phyloP scores from a whole-genome alignment of 805 yeast genomes.

The Spathaspora sp. region DNA sequence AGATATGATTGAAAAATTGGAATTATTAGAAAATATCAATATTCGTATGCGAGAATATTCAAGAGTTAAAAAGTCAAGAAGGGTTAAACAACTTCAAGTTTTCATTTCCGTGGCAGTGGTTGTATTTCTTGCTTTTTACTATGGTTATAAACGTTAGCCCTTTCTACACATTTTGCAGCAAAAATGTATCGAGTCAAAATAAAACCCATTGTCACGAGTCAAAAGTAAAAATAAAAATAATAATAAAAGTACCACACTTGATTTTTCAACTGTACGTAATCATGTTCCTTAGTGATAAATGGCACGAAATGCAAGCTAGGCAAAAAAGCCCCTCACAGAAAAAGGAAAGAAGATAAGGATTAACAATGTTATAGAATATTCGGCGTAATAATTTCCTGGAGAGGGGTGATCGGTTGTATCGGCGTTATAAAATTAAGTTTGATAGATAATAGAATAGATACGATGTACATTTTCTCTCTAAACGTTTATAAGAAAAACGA shows the following conservation, averaged over 20 bases:
- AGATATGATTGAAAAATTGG: conserved; percentile 25
- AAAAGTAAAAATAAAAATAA: neutral
- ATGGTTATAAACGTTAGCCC: neutral
- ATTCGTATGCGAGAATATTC: conserved; percentile 25
- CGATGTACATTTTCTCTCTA: neutral
- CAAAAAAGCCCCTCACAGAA: neutral
- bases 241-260: neutral
- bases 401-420: neutral
- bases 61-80: conserved; percentile 17
- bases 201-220: neutral
- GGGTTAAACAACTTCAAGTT: conserved; percentile 26
- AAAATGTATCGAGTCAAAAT: neutral
- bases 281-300: too few relatives aligned
- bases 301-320: neutral
- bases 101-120: conserved; percentile 15
- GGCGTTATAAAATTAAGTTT: neutral
- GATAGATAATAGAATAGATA: neutral
- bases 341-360: neutral
- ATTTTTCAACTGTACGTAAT: too few relatives aligned
- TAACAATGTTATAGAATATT: neutral
- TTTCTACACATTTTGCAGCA: neutral
- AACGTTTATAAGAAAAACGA: neutral
- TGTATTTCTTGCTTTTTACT: conserved; percentile 13
- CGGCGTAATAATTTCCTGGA: neutral
- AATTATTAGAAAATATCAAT: conserved; percentile 29